These are phyloP conservation scores for Neurospora discreta DNA, from an alignment of 495 filamentous ascomycete genomes.

Conservation along the genomic window DNA sequence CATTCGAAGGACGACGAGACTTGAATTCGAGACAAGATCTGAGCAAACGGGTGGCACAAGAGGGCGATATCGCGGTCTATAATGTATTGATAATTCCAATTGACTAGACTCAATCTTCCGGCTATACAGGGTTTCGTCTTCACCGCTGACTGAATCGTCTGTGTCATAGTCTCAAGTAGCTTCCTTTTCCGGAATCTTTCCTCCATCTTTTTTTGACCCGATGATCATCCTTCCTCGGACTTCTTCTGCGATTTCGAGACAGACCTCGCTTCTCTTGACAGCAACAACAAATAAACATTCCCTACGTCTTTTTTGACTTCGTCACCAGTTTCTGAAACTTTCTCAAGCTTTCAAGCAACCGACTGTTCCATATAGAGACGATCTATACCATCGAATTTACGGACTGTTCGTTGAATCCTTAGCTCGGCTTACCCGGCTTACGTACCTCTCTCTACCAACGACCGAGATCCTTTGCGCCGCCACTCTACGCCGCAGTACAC, in stretches of 20 bases:
- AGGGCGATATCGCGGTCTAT: not conserved
- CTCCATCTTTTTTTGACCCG: not conserved
- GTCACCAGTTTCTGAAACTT: not conserved
- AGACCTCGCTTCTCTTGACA: not conserved
- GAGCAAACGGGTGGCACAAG: not conserved
- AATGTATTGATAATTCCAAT: not conserved
- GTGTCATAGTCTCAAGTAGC: not conserved
- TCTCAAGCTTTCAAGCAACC: not conserved
- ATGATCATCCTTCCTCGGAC: not conserved
- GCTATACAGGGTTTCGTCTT: not conserved
- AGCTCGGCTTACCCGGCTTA: not conserved
- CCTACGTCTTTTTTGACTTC: not conserved
- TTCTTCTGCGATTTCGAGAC: not conserved
- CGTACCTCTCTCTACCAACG: not conserved
- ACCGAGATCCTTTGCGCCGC: not conserved
- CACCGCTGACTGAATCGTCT: not conserved
- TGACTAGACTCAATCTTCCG: not conserved
- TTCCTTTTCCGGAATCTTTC: not conserved
- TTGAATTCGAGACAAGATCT: not conserved
- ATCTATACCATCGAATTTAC: not conserved
- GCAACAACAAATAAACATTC: not conserved
- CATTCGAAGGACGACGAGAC: not conserved
- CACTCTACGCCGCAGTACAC: not conserved
- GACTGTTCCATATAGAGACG: not conserved
- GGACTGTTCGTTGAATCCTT: not conserved